phyloP scores from a whole-genome alignment of 345 rosid species.

The Pistacia vera region DNA sequence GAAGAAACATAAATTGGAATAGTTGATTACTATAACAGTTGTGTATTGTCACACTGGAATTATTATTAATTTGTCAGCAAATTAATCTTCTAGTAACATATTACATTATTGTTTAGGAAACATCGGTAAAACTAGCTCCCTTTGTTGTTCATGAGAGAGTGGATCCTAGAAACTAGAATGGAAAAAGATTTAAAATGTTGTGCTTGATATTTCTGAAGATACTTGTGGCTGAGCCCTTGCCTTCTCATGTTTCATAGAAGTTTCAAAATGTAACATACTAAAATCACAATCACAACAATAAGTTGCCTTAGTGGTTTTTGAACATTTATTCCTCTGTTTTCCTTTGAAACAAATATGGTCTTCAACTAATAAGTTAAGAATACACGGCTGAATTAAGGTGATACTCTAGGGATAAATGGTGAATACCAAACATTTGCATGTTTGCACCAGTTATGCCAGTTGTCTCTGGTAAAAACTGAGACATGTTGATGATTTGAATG shows the following conservation, averaged over 20 bases:
- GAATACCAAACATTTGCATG: neutral
- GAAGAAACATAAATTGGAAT: neutral
- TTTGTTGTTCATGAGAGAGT: constrained; percentile 10
- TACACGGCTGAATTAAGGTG: neutral
- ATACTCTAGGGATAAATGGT: neutral
- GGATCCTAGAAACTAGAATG: neutral
- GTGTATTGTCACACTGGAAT: neutral
- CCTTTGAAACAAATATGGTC: neutral
- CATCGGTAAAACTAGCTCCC: neutral
- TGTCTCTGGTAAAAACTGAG: neutral
- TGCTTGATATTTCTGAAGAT: neutral
- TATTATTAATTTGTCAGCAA: neutral
- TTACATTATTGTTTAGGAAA: constrained; percentile 5
- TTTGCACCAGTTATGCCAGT: neutral
- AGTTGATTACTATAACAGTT: neutral
- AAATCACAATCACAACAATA: neutral
- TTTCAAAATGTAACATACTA: neutral
- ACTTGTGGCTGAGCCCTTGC: neutral
- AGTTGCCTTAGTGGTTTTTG: neutral
- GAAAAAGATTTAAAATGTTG: neutral
- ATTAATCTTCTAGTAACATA: neutral
- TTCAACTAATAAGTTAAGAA: neutral
- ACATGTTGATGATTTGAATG: neutral
- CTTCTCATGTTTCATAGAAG: neutral
- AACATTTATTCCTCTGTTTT: neutral